Base-by-base conservation (phyloP, 352 stramenopile species). In the Pythium aristosporum region DNA sequence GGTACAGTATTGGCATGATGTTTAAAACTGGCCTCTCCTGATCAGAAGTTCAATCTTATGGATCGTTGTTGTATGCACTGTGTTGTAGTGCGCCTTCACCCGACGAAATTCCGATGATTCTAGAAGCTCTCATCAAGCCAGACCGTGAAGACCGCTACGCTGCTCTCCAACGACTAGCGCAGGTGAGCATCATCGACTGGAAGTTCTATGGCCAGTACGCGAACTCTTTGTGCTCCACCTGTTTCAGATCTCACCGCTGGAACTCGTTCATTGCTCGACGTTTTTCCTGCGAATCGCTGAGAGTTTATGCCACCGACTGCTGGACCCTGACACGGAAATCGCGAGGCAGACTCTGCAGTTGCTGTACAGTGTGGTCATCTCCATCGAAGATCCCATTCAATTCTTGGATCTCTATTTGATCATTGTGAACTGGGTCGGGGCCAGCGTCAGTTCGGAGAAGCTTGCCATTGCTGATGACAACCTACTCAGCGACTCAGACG, bases 321-420 rank as follows among this genome's bases (percentile, higher is more conserved):
- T 87, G 2, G 61, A 83, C 6, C 8, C 16, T 34, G 68, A 71
- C 34, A 3, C 13, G 4, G 47, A 15, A 21, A 28, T 61, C 18
- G 44, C 52, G 20, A 9, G 61, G 28, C 57, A 67, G 43, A 52
- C 76, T 1, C 78, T 79, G 20, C 55, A 47, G 10, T 21, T 85
- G 11, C 23, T 82, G 10, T 83, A 82, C 67, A 62, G 74, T 4
- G 47, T 89, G 15, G 34, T 86, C 36, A 61, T 55, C 23, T 63
- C 83, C 44, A 30, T 78, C 12, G 80, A 91, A 46, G 80, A 89
- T 47, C 55, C 80, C 0, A 36, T 47, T 10, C 63, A 77, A 32
- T 87, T 89, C 59, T 49, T 77, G 5, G 77, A 86, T 12, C 7
- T 89, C 15, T 89, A 82, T 63, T 72, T 68, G 48, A 43, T 64